phyloP scores from a whole-genome alignment of 495 filamentous ascomycete genomes.

The Lineolata rhizophorae region DNA sequence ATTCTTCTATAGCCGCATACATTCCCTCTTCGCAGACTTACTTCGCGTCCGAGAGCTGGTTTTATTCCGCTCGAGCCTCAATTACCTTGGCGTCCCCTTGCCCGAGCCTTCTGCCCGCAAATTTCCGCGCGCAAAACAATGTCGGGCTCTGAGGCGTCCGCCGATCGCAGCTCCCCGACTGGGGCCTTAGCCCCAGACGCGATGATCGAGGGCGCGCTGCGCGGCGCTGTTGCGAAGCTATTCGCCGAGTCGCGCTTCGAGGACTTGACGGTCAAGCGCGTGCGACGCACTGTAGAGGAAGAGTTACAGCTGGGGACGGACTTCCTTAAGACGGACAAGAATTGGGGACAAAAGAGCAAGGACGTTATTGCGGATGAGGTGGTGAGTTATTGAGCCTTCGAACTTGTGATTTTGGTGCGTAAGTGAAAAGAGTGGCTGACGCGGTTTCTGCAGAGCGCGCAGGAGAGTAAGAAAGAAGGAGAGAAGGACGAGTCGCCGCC shows the following conservation, averaged over 20 bases:
- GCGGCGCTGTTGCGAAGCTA: constrained; percentile 31
- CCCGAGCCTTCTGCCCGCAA: neutral
- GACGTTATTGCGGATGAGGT: constrained; percentile 44
- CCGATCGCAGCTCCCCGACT: constrained; percentile 5
- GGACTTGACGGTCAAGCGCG: constrained; percentile 52
- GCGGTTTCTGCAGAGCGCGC: too few relatives aligned
- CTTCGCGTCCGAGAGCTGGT: too few relatives aligned
- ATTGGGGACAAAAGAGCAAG: constrained; percentile 71
- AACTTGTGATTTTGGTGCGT: constrained; percentile 1
- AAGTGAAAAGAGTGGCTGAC: too few relatives aligned
- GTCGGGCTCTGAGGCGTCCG: constrained; percentile 13
- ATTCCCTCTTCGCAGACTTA: too few relatives aligned
- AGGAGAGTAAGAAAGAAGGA: too few relatives aligned
- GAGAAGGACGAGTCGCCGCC: constrained; percentile 3
- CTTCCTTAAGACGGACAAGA: constrained; percentile 38
- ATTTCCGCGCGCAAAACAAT: too few relatives aligned
- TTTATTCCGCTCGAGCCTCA: too few relatives aligned
- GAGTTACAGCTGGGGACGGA: constrained; percentile 39
- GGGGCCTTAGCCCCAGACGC: too few relatives aligned
- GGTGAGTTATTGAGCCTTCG: constrained; percentile 25
- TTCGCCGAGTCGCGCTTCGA: constrained; percentile 35
- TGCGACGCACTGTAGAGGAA: constrained; percentile 45
- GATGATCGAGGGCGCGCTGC: constrained; percentile 29
- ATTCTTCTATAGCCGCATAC: too few relatives aligned
- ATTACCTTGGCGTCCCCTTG: constrained; percentile 2